Evolutionary conservation across 768 basidiomycete species (phyloP), one percentile per base, ranked within the genome.

Genomic region (Termitomyces sp.): DNA sequence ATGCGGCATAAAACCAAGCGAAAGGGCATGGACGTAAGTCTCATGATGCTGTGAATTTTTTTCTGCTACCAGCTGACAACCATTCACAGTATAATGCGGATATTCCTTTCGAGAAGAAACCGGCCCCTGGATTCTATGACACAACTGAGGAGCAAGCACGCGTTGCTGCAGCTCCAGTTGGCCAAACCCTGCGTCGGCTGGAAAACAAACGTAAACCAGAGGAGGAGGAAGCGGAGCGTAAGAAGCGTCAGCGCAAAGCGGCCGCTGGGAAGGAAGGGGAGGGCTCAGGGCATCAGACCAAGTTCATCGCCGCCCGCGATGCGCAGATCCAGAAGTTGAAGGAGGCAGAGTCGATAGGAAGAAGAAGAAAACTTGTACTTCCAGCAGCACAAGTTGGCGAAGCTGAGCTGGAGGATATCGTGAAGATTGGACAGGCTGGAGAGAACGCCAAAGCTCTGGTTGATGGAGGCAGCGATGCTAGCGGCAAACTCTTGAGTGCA

Each of bases 261-360:
- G 76, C 65, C 1, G 67, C 69, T 45, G 84, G 80, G 7, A 88
- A 91, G 67, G 88, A 88, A 42, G 85, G 82, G 3, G 80, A 80
- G 54, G 68, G 72, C 10, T 68, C 79, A 6, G 76, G 77, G 9
- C 86, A 90, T 58, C 89, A 95, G 67, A 92, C 93, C 29, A 96
- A 97, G 68, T 99, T 99, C 63, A 83, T 98, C 41, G 88, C 95
- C n/a, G 94, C 94, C 6, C 85, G 96, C 53, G 95, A 98, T 66
- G 94, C 94, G 1, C 96, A 99, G 69, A 98, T 98, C 61, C 94
- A 97, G 68, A 94, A 95, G 70, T 76, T 98, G 54, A 97, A 97
- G 70, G 97, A 99, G 69, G 95, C 95, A 18, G 94, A 98, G 68
- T 94, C 91, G 50, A 94, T 98, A 54, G 90, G 93, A 23, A 82